These are phyloP conservation scores for Trapa bicornis DNA, from an alignment of 345 rosid species.

Conservation along the genomic window DNA sequence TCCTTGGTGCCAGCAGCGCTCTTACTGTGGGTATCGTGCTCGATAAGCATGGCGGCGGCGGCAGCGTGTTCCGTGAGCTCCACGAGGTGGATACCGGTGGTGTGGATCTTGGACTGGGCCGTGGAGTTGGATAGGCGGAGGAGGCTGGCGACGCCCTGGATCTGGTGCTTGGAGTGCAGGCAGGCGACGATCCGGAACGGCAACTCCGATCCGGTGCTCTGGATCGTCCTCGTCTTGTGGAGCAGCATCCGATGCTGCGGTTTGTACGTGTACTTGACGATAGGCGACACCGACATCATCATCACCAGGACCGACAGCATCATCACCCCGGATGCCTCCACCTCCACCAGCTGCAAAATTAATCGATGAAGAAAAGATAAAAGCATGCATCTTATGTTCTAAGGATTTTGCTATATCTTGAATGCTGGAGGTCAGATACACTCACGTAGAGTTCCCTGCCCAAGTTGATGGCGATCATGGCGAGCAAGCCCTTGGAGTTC, in stretches of 20 bases:
- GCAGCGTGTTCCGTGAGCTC: conserved; percentile 27
- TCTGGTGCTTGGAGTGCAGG: conserved; percentile 21
- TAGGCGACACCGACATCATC: conserved; percentile 33
- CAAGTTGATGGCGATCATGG: conserved; percentile 32
- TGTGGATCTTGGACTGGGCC: conserved; percentile 20
- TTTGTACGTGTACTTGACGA: conserved; percentile 16
- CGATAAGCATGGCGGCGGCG: conserved; percentile 44
- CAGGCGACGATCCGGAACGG: conserved; percentile 31
- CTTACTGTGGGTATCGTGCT: conserved; percentile 24
- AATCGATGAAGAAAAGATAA: neutral
- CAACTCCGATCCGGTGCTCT: conserved; percentile 17
- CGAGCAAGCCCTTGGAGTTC: conserved; percentile 60
- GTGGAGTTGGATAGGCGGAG: conserved; percentile 32
- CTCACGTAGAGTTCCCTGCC: conserved; percentile 36
- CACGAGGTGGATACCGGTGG: conserved; percentile 40
- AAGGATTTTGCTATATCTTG: too few species aligned
- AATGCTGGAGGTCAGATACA: too few species aligned
- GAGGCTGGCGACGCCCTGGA: conserved; percentile 30
- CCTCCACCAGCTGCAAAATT: conserved; percentile 25
- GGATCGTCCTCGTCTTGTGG: conserved; percentile 30
- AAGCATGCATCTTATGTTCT: too few species aligned
- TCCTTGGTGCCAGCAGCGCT: conserved; percentile 12
- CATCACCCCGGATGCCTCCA: conserved; percentile 26
- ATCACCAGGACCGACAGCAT: conserved; percentile 20
- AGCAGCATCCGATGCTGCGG: conserved; percentile 12